Evolutionary conservation across 495 filamentous ascomycete species (phyloP).

Genomic region (Podospora pseudopauciseta): DNA sequence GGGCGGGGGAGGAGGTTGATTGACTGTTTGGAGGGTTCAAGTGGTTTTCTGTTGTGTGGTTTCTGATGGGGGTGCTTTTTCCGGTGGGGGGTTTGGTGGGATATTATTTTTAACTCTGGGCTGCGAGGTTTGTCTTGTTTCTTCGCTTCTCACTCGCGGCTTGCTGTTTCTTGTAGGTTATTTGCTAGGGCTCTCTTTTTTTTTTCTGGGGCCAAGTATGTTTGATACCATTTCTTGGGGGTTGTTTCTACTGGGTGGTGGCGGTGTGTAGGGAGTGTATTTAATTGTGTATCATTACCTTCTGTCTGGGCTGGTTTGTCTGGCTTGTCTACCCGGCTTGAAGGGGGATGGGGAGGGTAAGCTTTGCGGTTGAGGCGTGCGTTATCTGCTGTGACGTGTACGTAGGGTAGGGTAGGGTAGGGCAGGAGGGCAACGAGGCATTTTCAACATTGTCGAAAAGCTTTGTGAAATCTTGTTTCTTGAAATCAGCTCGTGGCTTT

Average conservation of each 20-base stretch:
- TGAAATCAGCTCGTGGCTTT: too few species aligned
- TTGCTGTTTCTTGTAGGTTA: neutral
- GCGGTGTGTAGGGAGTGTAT: neutral
- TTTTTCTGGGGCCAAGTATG: neutral
- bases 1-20: constrained; percentile 34
- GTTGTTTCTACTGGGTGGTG: neutral
- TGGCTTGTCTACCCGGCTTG: too few species aligned
- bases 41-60: neutral
- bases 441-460: too few species aligned
- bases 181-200: neutral
- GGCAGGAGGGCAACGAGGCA: too few species aligned
- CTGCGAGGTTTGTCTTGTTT: neutral
- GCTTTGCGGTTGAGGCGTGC: neutral
- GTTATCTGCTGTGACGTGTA: neutral
- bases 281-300: neutral
- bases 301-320: too few species aligned
- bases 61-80: neutral
- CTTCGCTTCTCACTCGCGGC: neutral
- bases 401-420: neutral
- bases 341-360: too few species aligned
- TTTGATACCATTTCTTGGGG: neutral
- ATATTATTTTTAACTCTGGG: neutral
- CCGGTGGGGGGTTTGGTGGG: neutral
- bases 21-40: constrained; percentile 10
- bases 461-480: too few species aligned